A percentile compares a stretch with the other conserved stretches of the same genome.
phyloP scores from a whole-genome alignment of 2,329 filamentous ascomycete genomes.

The Penicillium nordicum region DNA sequence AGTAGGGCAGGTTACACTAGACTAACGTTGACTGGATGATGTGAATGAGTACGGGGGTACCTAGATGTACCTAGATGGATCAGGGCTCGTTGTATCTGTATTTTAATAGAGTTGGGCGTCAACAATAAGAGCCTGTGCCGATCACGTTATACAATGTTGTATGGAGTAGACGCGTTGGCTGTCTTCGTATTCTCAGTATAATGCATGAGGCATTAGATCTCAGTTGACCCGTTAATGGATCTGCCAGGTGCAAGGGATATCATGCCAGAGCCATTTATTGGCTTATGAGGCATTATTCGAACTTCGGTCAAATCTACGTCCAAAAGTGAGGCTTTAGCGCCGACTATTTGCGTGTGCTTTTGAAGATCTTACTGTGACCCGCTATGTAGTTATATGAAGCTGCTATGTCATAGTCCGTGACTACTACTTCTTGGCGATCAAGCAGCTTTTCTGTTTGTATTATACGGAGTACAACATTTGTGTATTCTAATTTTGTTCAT shows the following conservation, averaged over 20 bases:
- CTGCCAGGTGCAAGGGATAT: background rate
- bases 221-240: background rate
- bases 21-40: background rate
- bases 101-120: background rate
- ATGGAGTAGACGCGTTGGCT: background rate
- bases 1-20: background rate
- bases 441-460: background rate
- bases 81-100: background rate
- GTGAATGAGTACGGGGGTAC: background rate
- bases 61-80: background rate
- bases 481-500: background rate
- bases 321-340: background rate
- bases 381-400: background rate
- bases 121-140: background rate
- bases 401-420: slow-evolving; percentile 1
- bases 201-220: background rate
- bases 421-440: background rate
- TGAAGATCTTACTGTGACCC: slow-evolving; percentile 13
- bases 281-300: background rate
- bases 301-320: background rate
- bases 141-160: background rate
- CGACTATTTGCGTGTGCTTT: background rate
- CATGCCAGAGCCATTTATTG: background rate
- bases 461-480: background rate
- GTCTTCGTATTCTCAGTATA: background rate